These are phyloP conservation scores for Penicillium sp. DNA, from an alignment of 2,329 filamentous ascomycete genomes.

Conservation along the genomic window DNA sequence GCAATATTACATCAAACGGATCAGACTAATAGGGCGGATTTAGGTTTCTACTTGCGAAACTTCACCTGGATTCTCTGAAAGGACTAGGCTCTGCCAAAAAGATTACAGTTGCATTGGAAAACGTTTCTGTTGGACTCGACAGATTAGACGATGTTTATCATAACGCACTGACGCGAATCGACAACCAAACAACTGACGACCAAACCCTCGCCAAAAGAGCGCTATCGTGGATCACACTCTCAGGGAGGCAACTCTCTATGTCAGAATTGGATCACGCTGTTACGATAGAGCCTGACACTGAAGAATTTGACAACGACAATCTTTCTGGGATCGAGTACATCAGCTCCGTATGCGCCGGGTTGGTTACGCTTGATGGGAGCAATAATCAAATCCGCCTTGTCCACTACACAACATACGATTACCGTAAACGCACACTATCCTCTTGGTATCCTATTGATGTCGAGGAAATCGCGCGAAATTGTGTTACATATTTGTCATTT, in stretches of 20 bases:
- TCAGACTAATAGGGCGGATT: neutral
- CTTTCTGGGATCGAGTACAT: conserved; percentile 29
- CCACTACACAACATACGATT: conserved; percentile 26
- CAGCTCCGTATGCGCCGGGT: conserved; percentile 27
- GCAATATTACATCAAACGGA: neutral
- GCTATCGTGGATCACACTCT: conserved; percentile 41
- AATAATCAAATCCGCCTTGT: conserved; percentile 30
- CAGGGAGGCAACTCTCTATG: conserved; percentile 30
- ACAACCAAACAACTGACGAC: conserved; percentile 39
- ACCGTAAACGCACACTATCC: conserved; percentile 39
- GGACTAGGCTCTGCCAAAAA: conserved; percentile 22
- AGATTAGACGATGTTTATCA: conserved; percentile 41
- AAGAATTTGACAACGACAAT: conserved; percentile 28
- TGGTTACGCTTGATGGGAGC: conserved; percentile 29
- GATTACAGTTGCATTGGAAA: conserved; percentile 29
- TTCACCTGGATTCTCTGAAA: conserved; percentile 21
- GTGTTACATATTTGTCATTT: conserved; percentile 23
- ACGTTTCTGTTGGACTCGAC: conserved; percentile 26
- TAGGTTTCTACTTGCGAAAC: conserved; percentile 27
- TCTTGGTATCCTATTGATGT: conserved; percentile 32
- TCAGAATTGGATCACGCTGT: conserved; percentile 44
- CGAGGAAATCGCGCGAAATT: conserved; percentile 16
- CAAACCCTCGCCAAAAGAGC: conserved; percentile 37
- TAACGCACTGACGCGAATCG: conserved; percentile 30
- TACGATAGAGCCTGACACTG: conserved; percentile 29